These are phyloP conservation scores for Umbellularia californica DNA, from an alignment of 164 flowering plant species.

Conservation along the genomic window DNA sequence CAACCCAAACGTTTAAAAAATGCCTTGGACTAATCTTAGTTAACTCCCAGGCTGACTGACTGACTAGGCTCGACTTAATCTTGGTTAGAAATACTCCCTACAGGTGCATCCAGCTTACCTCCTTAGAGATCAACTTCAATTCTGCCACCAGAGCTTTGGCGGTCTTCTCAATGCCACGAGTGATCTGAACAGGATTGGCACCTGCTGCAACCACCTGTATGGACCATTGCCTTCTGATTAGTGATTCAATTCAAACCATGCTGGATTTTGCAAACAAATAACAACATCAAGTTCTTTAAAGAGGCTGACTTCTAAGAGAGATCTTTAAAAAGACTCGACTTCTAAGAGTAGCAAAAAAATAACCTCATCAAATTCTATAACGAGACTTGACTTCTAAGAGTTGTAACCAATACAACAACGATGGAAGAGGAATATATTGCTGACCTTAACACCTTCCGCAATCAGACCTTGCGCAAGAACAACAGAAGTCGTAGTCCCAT, in stretches of 20 bases:
- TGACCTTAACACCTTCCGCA: conserved; percentile 93
- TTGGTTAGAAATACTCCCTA: neutral
- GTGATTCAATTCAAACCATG: neutral
- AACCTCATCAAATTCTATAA: neutral
- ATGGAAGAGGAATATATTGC: conserved; percentile 9
- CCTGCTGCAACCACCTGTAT: conserved; percentile 96
- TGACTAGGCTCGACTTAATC: neutral
- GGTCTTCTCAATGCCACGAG: conserved; percentile 96
- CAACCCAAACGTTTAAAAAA: neutral
- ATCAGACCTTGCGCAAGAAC: conserved; percentile 98
- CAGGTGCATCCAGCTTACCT: conserved; percentile 35
- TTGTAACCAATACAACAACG: neutral
- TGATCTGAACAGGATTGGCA: conserved; percentile 92
- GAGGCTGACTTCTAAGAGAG: neutral
- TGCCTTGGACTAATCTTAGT: neutral
- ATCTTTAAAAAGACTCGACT: neutral
- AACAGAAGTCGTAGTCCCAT: conserved; percentile 97
- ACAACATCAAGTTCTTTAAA: neutral
- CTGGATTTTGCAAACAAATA: neutral
- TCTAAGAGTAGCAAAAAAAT: neutral
- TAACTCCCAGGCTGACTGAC: neutral
- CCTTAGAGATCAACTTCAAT: conserved; percentile 78
- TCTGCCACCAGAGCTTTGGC: conserved; percentile 78
- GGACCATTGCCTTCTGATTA: neutral
- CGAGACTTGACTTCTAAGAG: neutral